Conservation (phyloP, 352 stramenopile genomes). For the Phytophthora litchii region DNA sequence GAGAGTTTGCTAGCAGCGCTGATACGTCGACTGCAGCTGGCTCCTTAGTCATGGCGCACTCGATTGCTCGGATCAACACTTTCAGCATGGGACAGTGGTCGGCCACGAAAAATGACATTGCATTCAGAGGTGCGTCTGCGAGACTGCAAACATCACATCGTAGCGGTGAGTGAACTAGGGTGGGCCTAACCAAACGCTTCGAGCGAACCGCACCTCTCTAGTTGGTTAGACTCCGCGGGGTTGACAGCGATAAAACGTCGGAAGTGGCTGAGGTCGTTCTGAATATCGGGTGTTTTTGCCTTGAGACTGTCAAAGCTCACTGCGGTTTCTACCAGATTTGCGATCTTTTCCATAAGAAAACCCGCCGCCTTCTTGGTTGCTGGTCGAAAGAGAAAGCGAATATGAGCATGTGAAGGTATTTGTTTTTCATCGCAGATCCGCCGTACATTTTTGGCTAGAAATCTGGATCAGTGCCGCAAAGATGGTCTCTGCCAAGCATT, state of each 20-base stretch:
- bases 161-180: neutral
- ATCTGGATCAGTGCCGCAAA: slow-evolving; percentile 57
- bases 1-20: slow-evolving; percentile 55
- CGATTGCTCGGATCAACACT: slow-evolving; percentile 49
- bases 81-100: slow-evolving; percentile 69
- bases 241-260: slow-evolving; percentile 52
- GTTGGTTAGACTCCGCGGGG: slow-evolving; percentile 42
- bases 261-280: slow-evolving; percentile 74
- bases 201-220: slow-evolving; percentile 44
- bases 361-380: slow-evolving; percentile 45
- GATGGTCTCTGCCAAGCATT: slow-evolving; percentile 37
- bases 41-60: slow-evolving; percentile 44
- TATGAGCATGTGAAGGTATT: slow-evolving; percentile 7
- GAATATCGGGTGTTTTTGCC: slow-evolving; percentile 52
- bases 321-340: slow-evolving; percentile 57
- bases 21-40: slow-evolving; percentile 39
- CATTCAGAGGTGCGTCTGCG: slow-evolving; percentile 47
- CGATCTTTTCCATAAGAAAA: slow-evolving; percentile 58
- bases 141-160: slow-evolving; percentile 22
- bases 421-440: neutral
- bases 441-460: slow-evolving; percentile 51
- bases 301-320: slow-evolving; percentile 65
- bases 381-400: slow-evolving; percentile 7
- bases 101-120: slow-evolving; percentile 69
- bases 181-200: neutral